These are phyloP conservation scores for Penicillium italicum DNA, from an alignment of 2,329 filamentous ascomycete species.

Conservation along the genomic window DNA sequence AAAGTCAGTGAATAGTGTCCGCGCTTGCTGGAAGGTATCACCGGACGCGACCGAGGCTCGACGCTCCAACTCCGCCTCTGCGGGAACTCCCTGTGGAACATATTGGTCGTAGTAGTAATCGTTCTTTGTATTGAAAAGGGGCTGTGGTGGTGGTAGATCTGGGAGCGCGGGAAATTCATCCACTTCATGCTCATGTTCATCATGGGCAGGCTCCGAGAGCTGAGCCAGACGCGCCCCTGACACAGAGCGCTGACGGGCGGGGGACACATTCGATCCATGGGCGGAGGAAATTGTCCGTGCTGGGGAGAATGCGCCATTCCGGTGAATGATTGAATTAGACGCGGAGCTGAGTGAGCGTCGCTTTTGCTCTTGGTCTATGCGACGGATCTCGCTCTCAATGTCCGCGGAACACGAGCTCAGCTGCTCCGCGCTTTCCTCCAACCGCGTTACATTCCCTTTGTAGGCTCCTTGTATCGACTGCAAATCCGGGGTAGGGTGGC, in stretches of 20 bases:
- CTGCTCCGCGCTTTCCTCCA: slow-evolving; percentile 49
- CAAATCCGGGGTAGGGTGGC: slow-evolving; percentile 49
- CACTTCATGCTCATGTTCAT: slow-evolving; percentile 26
- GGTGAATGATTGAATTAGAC: slow-evolving; percentile 42
- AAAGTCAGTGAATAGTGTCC: slow-evolving; percentile 47
- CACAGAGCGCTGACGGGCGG: slow-evolving; percentile 35
- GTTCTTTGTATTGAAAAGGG: slow-evolving; percentile 11
- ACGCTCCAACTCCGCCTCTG: slow-evolving; percentile 26
- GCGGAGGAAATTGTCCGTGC: slow-evolving; percentile 37
- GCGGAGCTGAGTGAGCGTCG: slow-evolving; percentile 41
- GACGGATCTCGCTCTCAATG: slow-evolving; percentile 45
- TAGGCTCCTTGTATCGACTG: slow-evolving; percentile 51
- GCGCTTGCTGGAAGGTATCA: slow-evolving; percentile 47
- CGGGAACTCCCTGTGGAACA: slow-evolving; percentile 5
- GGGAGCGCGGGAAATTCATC: slow-evolving; percentile 14
- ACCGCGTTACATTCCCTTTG: slow-evolving; percentile 47
- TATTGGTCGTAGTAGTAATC: slow-evolving; percentile 20
- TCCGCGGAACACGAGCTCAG: slow-evolving; percentile 47
- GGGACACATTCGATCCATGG: slow-evolving; percentile 42
- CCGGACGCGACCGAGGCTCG: slow-evolving; percentile 42
- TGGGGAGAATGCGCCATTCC: slow-evolving; percentile 43
- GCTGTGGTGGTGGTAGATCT: slow-evolving; percentile 11
- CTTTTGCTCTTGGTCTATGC: slow-evolving; percentile 46
- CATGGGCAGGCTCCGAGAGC: slow-evolving; percentile 41
- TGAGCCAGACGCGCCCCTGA: slow-evolving; percentile 40